Conservation (phyloP, 768 basidiomycete species). For the Leccinum olivaceopallidum region DNA sequence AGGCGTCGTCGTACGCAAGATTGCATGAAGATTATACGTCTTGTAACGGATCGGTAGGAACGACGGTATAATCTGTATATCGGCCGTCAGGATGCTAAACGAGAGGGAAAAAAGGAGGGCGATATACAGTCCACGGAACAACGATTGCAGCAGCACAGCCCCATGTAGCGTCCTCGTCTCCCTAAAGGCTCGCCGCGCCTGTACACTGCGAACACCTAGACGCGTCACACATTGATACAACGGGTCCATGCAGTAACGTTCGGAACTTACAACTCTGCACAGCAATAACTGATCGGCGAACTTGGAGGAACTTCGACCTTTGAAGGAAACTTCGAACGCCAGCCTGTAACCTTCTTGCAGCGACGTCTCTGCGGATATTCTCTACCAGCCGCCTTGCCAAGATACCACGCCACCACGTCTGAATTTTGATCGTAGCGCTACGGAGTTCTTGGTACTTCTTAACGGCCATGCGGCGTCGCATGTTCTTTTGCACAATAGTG, state of each 20-base stretch:
- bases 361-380: conserved; percentile 66
- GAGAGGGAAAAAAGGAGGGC: conserved; percentile 29
- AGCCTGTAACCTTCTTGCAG: conserved; percentile 77
- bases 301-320: conserved; percentile 64
- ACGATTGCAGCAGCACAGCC: conserved; percentile 73
- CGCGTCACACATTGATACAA: conserved; percentile 8
- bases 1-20: conserved; percentile 88
- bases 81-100: conserved; percentile 6
- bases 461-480: conserved; percentile 82
- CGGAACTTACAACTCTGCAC: conserved; percentile 81
- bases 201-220: conserved; percentile 73
- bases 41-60: conserved; percentile 57
- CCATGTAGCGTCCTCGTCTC: conserved; percentile 59
- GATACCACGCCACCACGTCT: conserved; percentile 92
- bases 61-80: conserved; percentile 54
- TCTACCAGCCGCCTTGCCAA: conserved; percentile 72
- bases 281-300: conserved; percentile 59
- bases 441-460: conserved; percentile 77
- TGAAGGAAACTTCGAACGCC: conserved; percentile 72
- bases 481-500: conserved; percentile 97
- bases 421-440: conserved; percentile 76
- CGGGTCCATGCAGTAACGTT: background rate
- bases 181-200: conserved; percentile 59
- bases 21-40: conserved; percentile 80
- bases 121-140: conserved; percentile 86